A percentile compares a stretch with the other conserved stretches of the same genome.
These are phyloP conservation scores for Thalia dealbata DNA, from an alignment of 176 grass and related monocot species.

Conservation along the genomic window DNA sequence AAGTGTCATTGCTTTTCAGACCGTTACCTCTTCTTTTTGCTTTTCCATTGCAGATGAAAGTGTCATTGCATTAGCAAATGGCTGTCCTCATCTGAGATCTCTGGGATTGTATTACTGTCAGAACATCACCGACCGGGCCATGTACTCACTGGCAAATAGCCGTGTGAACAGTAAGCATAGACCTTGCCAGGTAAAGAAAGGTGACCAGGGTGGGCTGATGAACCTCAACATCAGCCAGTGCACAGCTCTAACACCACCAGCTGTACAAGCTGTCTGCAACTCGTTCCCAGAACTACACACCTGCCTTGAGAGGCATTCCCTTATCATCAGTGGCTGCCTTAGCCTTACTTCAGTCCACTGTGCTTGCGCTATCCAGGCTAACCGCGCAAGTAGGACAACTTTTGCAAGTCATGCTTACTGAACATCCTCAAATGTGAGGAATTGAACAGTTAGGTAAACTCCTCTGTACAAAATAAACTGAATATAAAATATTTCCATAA, in stretches of 20 bases:
- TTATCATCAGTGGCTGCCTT: constrained; percentile 16
- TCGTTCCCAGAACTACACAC: constrained; percentile 16
- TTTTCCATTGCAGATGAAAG: constrained; percentile 16
- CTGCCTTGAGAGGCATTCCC: constrained; percentile 11
- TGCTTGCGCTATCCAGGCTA: constrained; percentile 5
- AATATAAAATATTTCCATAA: background rate
- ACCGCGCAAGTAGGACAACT: background rate
- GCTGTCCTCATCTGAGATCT: constrained; percentile 13
- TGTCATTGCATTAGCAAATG: constrained; percentile 12
- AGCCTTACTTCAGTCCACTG: constrained; percentile 18
- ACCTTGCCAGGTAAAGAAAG: background rate
- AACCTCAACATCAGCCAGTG: constrained; percentile 18
- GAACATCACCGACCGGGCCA: constrained; percentile 16
- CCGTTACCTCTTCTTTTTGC: background rate
- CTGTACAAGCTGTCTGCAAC: constrained; percentile 18
- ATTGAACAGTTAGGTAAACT: background rate
- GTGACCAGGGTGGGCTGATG: background rate
- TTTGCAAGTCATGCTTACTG: background rate
- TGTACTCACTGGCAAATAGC: constrained; percentile 17
- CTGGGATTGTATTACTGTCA: constrained; percentile 13
- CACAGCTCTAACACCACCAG: constrained; percentile 4
- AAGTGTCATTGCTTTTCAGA: background rate
- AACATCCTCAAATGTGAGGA: background rate
- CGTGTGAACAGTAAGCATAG: background rate
- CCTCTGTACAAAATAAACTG: background rate